Percentiles rank a stretch among this genome's conserved stretches.
phyloP scores from a whole-genome alignment of 176 grass and related monocot genomes.

The Hordeum marinum region DNA sequence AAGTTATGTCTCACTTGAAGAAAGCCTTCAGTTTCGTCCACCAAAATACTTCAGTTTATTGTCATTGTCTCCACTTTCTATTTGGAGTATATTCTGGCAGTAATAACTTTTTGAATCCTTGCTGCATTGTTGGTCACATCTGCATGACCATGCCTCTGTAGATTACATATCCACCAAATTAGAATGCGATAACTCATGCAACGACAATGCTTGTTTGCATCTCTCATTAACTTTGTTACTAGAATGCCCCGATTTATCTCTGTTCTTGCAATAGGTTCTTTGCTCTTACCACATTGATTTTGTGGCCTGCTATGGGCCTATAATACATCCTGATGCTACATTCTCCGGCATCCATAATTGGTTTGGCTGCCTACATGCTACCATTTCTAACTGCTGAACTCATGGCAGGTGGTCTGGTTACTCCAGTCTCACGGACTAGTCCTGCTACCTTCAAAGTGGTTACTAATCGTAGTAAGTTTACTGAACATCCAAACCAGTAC shows the following conservation, averaged over 20 bases:
- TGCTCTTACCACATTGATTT: background rate
- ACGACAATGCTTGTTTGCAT: background rate
- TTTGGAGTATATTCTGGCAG: background rate
- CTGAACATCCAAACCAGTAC: background rate
- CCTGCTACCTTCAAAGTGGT: background rate
- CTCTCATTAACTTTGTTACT: background rate
- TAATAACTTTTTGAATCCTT: background rate
- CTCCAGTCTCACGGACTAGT: background rate
- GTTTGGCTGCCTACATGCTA: background rate
- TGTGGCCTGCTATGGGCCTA: background rate
- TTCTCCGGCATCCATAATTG: background rate
- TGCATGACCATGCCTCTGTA: background rate
- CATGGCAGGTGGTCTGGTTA: background rate
- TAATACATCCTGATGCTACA: background rate
- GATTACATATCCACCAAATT: background rate
- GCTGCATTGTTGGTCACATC: background rate
- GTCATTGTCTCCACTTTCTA: background rate
- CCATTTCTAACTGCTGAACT: background rate
- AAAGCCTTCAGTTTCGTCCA: background rate
- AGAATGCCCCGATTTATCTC: background rate
- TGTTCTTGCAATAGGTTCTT: background rate
- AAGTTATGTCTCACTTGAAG: background rate
- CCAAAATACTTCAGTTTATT: background rate
- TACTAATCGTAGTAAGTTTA: background rate
- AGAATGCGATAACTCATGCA: background rate